Percentiles rank a stretch among this genome's conserved stretches.
Conservation (phyloP, 2,329 filamentous ascomycete species). For the Aspergillus viridinutans region DNA sequence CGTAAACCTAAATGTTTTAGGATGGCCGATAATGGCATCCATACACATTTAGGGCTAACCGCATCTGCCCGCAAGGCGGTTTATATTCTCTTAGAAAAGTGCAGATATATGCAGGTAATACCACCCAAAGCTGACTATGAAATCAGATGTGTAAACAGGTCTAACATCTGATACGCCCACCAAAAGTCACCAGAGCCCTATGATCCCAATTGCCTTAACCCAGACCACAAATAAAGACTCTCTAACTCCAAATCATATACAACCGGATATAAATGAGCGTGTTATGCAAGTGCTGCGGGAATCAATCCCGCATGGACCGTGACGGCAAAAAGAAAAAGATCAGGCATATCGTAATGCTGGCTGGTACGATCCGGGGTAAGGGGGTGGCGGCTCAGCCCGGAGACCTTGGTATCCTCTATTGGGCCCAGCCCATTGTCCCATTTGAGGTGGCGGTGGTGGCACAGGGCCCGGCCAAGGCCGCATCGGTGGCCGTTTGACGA, state of each 20-base stretch:
- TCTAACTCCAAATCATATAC: background rate
- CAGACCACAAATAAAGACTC: background rate
- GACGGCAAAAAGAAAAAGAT: conserved; percentile 8
- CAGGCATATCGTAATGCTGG: conserved; percentile 21
- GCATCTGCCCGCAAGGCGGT: background rate
- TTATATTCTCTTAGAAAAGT: background rate
- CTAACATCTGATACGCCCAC: background rate
- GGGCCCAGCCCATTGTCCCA: conserved; percentile 21
- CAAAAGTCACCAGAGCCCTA: background rate
- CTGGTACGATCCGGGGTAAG: conserved; percentile 11
- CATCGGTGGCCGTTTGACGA: conserved; percentile 12
- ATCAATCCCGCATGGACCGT: background rate
- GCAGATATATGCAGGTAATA: background rate
- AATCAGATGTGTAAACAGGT: background rate
- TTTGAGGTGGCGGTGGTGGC: conserved; percentile 11
- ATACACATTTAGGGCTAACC: background rate
- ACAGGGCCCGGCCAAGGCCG: conserved; percentile 6
- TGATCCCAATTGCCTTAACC: background rate
- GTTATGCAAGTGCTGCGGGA: background rate
- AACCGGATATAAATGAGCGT: background rate
- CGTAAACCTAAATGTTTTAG: background rate
- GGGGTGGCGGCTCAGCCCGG: conserved; percentile 16
- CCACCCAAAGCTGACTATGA: background rate
- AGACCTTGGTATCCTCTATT: conserved; percentile 24
- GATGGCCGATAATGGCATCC: too few species aligned